Percentiles rank a stretch among this genome's conserved stretches.
These are phyloP conservation scores for Heterobasidion annosum DNA, from an alignment of 1,284 basidiomycete genomes.

Conservation along the genomic window DNA sequence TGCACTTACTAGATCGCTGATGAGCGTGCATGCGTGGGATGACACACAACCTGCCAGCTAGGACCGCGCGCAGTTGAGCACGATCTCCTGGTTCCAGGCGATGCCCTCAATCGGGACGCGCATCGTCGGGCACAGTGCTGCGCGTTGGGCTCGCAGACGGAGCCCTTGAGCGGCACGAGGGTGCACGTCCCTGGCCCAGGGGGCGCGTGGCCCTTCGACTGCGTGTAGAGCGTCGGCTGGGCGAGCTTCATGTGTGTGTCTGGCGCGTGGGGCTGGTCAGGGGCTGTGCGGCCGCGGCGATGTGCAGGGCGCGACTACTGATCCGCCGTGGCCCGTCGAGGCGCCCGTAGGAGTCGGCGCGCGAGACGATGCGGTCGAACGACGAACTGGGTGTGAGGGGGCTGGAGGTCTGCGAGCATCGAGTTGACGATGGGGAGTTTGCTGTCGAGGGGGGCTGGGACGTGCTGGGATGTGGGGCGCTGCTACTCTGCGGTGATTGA, in stretches of 20 bases:
- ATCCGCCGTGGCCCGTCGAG: constrained; percentile 18
- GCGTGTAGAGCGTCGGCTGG: constrained; percentile 12
- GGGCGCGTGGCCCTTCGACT: constrained; percentile 14
- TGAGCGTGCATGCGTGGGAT: too few relatives aligned
- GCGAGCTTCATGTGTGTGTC: constrained; percentile 15
- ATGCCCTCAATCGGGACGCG: constrained; percentile 12
- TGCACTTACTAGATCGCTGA: too few relatives aligned
- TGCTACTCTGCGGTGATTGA: neutral
- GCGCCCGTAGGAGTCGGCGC: constrained; percentile 16
- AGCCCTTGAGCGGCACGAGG: constrained; percentile 12
- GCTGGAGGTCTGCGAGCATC: neutral
- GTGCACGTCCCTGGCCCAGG: constrained; percentile 16
- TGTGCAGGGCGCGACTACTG: neutral
- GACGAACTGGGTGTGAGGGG: neutral
- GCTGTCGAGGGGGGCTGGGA: neutral
- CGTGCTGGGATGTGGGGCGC: neutral
- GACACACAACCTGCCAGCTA: too few relatives aligned
- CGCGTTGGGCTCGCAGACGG: constrained; percentile 8
- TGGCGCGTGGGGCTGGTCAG: constrained; percentile 4
- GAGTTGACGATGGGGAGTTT: neutral
- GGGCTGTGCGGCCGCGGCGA: neutral
- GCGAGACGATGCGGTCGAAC: constrained; percentile 18
- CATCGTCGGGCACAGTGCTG: constrained; percentile 17
- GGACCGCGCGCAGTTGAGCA: constrained; percentile 19
- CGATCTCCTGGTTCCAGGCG: constrained; percentile 17